Evolutionary conservation across 208 protist species (phyloP).

Genomic region (Crithidia expoeki): DNA sequence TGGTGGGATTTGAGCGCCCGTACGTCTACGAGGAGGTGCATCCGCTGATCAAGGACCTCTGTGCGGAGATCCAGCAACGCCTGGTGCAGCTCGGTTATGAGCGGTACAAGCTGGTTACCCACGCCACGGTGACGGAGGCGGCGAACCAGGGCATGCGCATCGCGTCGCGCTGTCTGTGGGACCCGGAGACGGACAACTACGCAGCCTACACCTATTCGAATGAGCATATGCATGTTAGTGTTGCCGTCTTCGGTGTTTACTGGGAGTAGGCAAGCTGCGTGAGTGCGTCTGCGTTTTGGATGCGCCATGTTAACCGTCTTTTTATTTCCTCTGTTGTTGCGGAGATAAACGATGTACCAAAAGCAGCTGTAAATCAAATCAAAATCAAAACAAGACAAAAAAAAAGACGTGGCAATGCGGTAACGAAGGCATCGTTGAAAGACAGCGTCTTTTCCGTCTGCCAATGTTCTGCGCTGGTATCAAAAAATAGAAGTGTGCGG

Average conservation of each 20-base stretch:
- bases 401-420: too few relatives aligned
- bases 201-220: slow-evolving; percentile 79
- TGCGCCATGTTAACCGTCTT: background rate
- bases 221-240: slow-evolving; percentile 74
- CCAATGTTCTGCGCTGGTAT: too few relatives aligned
- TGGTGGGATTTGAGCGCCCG: slow-evolving; percentile 61
- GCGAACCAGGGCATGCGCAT: slow-evolving; percentile 88
- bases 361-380: too few relatives aligned
- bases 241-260: slow-evolving; percentile 81
- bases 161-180: slow-evolving; percentile 89
- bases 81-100: slow-evolving; percentile 89
- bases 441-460: too few relatives aligned
- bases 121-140: slow-evolving; percentile 82
- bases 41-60: slow-evolving; percentile 85
- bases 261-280: slow-evolving; percentile 59
- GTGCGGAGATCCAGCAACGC: slow-evolving; percentile 88
- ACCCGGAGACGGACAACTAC: slow-evolving; percentile 92
- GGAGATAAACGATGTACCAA: too few relatives aligned
- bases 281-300: background rate
- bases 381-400: too few relatives aligned
- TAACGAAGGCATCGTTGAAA: too few relatives aligned
- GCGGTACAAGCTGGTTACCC: slow-evolving; percentile 92
- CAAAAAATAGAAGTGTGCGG: too few relatives aligned
- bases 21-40: slow-evolving; percentile 82
- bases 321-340: slow-evolving; percentile 2